Evolutionary conservation across 2,329 filamentous ascomycete species (phyloP).

Genomic region (Zasmidium angulare): DNA sequence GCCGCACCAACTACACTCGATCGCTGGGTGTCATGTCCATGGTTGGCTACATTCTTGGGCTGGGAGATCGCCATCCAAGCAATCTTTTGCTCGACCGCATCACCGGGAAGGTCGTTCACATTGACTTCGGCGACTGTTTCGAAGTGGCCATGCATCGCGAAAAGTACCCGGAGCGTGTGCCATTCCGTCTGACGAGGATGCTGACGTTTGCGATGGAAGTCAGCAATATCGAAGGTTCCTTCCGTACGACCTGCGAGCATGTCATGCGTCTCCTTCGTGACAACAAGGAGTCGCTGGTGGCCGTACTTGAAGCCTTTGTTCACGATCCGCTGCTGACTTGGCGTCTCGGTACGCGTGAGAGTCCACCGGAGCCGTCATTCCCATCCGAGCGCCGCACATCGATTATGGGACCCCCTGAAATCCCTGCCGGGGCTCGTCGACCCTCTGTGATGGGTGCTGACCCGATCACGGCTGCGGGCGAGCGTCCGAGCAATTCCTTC

Average conservation of each 20-base stretch:
- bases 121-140: slow-evolving; percentile 99
- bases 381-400: slow-evolving; percentile 61
- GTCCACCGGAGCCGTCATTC: slow-evolving; percentile 60
- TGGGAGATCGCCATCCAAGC: slow-evolving; percentile 94
- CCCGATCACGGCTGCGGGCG: slow-evolving; percentile 22
- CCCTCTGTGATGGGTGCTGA: slow-evolving; percentile 34
- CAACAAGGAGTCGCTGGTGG: slow-evolving; percentile 98
- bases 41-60: slow-evolving; percentile 98
- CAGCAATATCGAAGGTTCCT: slow-evolving; percentile 98
- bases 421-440: slow-evolving; percentile 27
- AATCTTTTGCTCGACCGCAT: slow-evolving; percentile 96
- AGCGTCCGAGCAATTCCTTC: slow-evolving; percentile 30
- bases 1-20: slow-evolving; percentile 97
- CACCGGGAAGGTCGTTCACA: slow-evolving; percentile 96
- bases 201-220: slow-evolving; percentile 99
- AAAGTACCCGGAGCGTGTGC: slow-evolving; percentile 96
- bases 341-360: slow-evolving; percentile 70
- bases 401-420: slow-evolving; percentile 52
- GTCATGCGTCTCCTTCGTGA: slow-evolving; percentile 95
- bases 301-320: slow-evolving; percentile 97
- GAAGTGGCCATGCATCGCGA: slow-evolving; percentile 99
- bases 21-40: slow-evolving; percentile 99
- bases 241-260: slow-evolving; percentile 96
- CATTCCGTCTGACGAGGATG: slow-evolving; percentile 97
- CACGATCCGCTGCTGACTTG: slow-evolving; percentile 98